A percentile compares a stretch with the other conserved stretches of the same genome.
Conservation (phyloP, 495 filamentous ascomycete species). For the Massariosphaeria phaeospora region DNA sequence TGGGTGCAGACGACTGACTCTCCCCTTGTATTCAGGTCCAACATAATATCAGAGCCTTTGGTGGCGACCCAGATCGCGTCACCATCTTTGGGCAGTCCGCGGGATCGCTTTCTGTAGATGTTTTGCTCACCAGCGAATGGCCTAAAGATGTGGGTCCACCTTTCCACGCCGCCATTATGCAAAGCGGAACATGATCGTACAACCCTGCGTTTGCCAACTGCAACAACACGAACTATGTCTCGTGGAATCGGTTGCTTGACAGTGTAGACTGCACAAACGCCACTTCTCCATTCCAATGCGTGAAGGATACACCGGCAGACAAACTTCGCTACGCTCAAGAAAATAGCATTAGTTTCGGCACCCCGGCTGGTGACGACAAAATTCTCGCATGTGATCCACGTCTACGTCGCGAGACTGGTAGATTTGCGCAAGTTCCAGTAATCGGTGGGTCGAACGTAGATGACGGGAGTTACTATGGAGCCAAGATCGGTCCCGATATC, state of each 20-base stretch:
- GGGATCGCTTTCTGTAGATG: conserved; percentile 6
- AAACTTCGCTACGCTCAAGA: conserved; percentile 25
- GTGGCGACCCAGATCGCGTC: conserved; percentile 3
- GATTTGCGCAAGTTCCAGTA: conserved; percentile 31
- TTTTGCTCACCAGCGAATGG: conserved; percentile 1
- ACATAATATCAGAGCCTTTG: conserved; percentile 11
- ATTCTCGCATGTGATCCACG: conserved; percentile 25
- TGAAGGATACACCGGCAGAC: conserved; percentile 9
- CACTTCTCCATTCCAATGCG: conserved; percentile 23
- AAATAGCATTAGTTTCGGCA: conserved; percentile 22
- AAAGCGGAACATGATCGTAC: conserved; percentile 4
- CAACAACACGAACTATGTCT: background rate
- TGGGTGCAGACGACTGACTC: no score
- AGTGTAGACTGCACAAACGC: background rate
- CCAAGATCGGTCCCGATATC: background rate
- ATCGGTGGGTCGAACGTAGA: conserved; percentile 32
- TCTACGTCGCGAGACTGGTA: conserved; percentile 7
- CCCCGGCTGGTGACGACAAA: conserved; percentile 26
- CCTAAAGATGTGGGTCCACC: background rate
- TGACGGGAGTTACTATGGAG: conserved; percentile 27
- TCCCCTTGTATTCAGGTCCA: no score
- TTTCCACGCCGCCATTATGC: background rate
- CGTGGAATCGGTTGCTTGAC: background rate
- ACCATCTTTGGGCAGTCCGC: conserved; percentile 21
- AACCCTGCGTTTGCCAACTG: background rate